Conservation (phyloP, 2,329 filamentous ascomycete species). For the Colletotrichum somersetense region DNA sequence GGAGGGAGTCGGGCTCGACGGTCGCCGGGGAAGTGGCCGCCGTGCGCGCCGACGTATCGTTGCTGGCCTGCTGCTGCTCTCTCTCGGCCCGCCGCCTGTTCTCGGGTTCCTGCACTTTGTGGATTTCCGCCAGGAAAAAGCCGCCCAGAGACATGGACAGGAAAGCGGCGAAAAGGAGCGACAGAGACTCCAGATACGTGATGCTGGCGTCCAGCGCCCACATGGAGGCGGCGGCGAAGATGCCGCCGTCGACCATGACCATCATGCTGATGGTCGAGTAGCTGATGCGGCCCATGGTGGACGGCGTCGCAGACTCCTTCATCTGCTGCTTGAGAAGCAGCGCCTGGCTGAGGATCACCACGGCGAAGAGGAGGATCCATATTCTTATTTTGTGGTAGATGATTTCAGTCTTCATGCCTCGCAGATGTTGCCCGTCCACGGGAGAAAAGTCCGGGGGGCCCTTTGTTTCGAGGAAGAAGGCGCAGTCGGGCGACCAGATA, state of each 20-base stretch:
- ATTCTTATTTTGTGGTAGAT: constrained; percentile 68
- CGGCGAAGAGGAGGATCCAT: constrained; percentile 69
- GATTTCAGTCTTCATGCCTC: constrained; percentile 72
- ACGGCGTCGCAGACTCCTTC: constrained; percentile 75
- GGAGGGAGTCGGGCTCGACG: constrained; percentile 51
- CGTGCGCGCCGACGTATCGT: constrained; percentile 43
- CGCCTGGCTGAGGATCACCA: constrained; percentile 71
- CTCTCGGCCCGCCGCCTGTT: constrained; percentile 57
- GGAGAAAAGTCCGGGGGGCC: constrained; percentile 69
- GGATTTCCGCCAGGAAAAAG: constrained; percentile 70
- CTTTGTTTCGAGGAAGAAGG: constrained; percentile 74
- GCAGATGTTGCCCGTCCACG: constrained; percentile 66
- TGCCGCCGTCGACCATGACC: constrained; percentile 72
- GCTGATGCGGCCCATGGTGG: constrained; percentile 74
- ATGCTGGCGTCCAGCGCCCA: constrained; percentile 69
- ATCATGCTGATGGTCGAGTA: constrained; percentile 73
- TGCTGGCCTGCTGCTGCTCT: constrained; percentile 44
- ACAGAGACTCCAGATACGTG: constrained; percentile 68
- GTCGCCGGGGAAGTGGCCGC: constrained; percentile 45
- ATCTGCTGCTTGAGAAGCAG: constrained; percentile 74
- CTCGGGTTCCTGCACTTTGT: constrained; percentile 71
- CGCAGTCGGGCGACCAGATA: constrained; percentile 77
- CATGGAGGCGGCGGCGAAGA: constrained; percentile 67
- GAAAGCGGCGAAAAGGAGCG: constrained; percentile 64
- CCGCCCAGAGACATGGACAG: constrained; percentile 69